phyloP scores from a whole-genome alignment of 2,329 filamentous ascomycete genomes.

The Botrytis hyacinthi region DNA sequence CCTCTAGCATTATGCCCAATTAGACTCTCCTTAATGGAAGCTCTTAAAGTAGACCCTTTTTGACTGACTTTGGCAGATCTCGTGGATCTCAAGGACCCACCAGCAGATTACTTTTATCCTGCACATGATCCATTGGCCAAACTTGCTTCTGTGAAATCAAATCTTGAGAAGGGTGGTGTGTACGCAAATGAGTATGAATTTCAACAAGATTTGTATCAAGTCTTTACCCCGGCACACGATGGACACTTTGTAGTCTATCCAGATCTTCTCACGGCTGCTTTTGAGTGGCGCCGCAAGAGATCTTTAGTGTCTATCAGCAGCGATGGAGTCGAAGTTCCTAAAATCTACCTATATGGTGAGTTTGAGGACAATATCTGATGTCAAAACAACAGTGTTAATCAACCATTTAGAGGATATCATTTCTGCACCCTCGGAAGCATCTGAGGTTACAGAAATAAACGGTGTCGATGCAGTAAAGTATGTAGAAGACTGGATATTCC shows the following conservation, averaged over 20 bases:
- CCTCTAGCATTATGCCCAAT: neutral
- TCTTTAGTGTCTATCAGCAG: constrained; percentile 58
- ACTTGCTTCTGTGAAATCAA: constrained; percentile 47
- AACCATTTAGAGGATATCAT: constrained; percentile 43
- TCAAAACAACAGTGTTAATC: neutral
- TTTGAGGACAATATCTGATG: neutral
- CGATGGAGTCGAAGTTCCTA: constrained; percentile 57
- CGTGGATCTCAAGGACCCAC: constrained; percentile 48
- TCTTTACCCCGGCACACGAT: constrained; percentile 58
- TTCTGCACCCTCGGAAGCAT: constrained; percentile 43
- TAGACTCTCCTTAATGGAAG: neutral
- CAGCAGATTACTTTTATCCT: constrained; percentile 49
- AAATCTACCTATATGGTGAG: constrained; percentile 53
- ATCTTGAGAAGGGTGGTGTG: constrained; percentile 39
- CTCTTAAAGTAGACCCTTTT: neutral
- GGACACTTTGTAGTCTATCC: constrained; percentile 60
- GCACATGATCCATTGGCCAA: constrained; percentile 48
- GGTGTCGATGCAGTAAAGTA: constrained; percentile 52
- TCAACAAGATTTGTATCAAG: constrained; percentile 51
- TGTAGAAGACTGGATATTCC: constrained; percentile 46
- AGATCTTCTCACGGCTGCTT: constrained; percentile 51
- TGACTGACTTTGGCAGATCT: constrained; percentile 28
- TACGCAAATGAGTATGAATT: constrained; percentile 56
- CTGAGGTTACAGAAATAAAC: constrained; percentile 54
- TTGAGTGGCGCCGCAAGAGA: constrained; percentile 49